Percentiles rank a stretch among this genome's conserved stretches.
Conservation (phyloP, 2,329 filamentous ascomycete genomes). For the Pseudonectria buxi region DNA sequence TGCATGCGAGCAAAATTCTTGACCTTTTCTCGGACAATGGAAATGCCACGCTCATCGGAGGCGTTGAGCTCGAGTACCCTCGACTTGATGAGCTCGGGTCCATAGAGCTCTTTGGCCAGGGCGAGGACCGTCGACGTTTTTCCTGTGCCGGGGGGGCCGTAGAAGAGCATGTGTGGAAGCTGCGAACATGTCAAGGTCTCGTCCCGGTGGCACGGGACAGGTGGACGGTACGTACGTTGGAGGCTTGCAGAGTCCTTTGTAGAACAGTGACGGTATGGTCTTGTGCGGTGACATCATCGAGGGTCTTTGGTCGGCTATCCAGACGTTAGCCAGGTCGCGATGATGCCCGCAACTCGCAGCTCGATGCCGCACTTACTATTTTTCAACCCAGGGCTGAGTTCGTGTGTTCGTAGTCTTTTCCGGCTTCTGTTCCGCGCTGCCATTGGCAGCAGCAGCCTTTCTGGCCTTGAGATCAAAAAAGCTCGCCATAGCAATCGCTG, state of each 20-base stretch:
- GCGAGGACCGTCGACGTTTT: constrained; percentile 98
- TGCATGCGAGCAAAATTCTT: constrained; percentile 97
- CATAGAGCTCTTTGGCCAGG: constrained; percentile 94
- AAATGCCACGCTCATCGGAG: constrained; percentile 96
- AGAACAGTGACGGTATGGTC: constrained; percentile 94
- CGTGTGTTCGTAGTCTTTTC: constrained; percentile 54
- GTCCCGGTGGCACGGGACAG: background rate
- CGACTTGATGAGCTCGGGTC: constrained; percentile 84
- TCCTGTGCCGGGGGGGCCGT: constrained; percentile 92
- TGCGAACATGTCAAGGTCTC: constrained; percentile 9
- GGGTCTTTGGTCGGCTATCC: constrained; percentile 77
- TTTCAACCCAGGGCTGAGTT: constrained; percentile 93
- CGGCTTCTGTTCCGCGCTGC: constrained; percentile 56
- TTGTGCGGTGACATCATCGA: constrained; percentile 93
- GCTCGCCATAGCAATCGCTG: constrained; percentile 57
- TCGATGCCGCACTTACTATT: constrained; percentile 66
- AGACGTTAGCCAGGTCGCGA: constrained; percentile 6
- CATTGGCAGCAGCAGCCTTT: constrained; percentile 60
- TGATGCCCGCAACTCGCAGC: background rate
- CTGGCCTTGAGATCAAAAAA: constrained; percentile 96
- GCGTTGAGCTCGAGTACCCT: constrained; percentile 99
- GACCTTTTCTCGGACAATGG: constrained; percentile 94
- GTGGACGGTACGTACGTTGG: constrained; percentile 57
- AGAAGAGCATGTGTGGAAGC: constrained; percentile 99
- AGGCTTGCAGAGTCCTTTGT: constrained; percentile 85